These are phyloP conservation scores for Spiromastix sp. DNA, from an alignment of 2,329 filamentous ascomycete genomes.

Conservation along the genomic window DNA sequence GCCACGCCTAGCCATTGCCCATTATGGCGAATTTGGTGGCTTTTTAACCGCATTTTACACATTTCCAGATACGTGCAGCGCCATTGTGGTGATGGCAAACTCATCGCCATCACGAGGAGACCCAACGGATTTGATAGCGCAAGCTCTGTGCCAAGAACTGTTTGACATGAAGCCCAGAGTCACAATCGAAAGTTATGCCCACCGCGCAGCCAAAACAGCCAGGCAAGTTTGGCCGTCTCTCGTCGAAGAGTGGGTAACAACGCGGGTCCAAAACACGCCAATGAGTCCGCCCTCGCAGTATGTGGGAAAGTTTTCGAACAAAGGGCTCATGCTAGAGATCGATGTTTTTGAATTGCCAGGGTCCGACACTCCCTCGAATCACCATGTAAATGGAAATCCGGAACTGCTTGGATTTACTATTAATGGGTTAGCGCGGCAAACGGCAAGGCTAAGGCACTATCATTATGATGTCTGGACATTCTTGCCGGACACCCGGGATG, in stretches of 20 bases:
- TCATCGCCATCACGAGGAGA: constrained; percentile 10
- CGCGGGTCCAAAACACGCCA: not conserved
- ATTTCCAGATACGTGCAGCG: constrained; percentile 19
- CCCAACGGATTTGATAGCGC: constrained; percentile 11
- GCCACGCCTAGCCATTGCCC: constrained; percentile 14
- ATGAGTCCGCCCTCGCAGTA: not conserved
- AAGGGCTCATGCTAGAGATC: not conserved
- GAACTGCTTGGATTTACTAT: not conserved
- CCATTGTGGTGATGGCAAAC: constrained; percentile 18
- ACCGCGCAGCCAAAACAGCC: not conserved
- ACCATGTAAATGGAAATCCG: too few species aligned
- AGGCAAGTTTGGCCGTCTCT: not conserved
- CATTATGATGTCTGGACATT: not conserved
- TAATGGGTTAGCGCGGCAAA: not conserved
- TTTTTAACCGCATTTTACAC: constrained; percentile 13
- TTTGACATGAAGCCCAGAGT: constrained; percentile 11
- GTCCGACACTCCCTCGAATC: not conserved
- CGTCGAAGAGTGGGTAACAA: not conserved
- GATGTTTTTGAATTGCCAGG: not conserved
- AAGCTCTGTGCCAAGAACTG: constrained; percentile 11
- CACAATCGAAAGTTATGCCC: constrained; percentile 4
- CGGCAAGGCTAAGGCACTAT: not conserved
- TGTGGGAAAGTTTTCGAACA: not conserved
- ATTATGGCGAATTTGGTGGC: constrained; percentile 18
- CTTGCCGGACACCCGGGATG: not conserved